Evolutionary conservation across 305 asterid genomes (phyloP), one percentile per base, ranked within the genome.

Genomic region (Nicotiana rustica): DNA sequence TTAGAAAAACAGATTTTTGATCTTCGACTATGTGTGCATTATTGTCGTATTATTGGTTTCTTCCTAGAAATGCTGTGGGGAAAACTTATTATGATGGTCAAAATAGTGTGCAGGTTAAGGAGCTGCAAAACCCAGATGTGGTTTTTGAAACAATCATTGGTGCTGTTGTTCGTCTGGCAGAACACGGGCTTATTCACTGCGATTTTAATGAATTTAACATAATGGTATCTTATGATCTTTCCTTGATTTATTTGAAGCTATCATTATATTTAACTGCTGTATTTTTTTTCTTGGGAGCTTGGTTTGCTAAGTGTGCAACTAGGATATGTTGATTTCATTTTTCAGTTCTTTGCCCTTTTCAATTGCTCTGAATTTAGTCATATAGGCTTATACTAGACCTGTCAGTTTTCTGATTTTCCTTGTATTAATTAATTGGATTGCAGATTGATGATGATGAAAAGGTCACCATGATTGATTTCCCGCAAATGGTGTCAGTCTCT

Each of bases 401-500:
- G 38, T 59, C 33, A 67, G 19, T 10, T 73, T 6, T 33, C 68
- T 55, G 5, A 44, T 62, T 13, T 10, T 82, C 14, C 64, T 82
- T 77, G 3, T 41, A 55, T 65, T 19, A 0, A 15, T 0, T 49
- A 52, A 2, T 55, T 75, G 66, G 55, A 47, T 71, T 71, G 73
- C 79, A 88, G 92, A 88, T 90, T 85, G 97, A 92, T 83, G 99
- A 96, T 85, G 97, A 96, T 85, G 98, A 96, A 90, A 93, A 92
- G 86, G 90, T 96, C 83, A 96, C 99, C 7, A 88, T 96, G 88
- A 96, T 96, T 89, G 99, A 96, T 88, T 96, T 96, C 86, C 99
- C 98, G 4, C 99, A 94, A 89, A 96, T 96, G 99, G 98, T 96
- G 78, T 96, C 98, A 6, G 93, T 94, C 84, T 90, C 98, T 84